A percentile compares a stretch with the other conserved stretches of the same genome.
phyloP scores from a whole-genome alignment of 768 basidiomycete species.

The Leccinum obscurum region DNA sequence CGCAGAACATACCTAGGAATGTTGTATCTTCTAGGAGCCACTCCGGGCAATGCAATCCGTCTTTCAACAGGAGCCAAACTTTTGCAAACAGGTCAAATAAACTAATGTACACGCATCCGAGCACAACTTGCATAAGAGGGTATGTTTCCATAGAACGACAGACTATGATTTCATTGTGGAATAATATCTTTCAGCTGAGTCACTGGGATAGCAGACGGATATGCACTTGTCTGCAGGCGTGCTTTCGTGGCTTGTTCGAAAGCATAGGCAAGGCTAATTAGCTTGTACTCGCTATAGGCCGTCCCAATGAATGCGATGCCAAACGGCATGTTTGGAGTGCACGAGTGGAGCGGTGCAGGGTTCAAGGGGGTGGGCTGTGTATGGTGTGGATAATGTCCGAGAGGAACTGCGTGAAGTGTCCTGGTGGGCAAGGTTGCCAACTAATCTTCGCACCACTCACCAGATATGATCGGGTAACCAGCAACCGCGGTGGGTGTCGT shows the following conservation, averaged over 20 bases:
- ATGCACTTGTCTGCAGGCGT: constrained; percentile 48
- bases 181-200: constrained; percentile 47
- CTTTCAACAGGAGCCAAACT: neutral
- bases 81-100: neutral
- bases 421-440: constrained; percentile 3
- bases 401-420: constrained; percentile 42
- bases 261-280: constrained; percentile 60
- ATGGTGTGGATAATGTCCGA: constrained; percentile 57
- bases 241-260: constrained; percentile 66
- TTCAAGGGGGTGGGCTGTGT: constrained; percentile 40
- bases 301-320: constrained; percentile 64
- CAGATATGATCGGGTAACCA: constrained; percentile 67
- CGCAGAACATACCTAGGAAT: constrained; percentile 59
- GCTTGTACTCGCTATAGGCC: constrained; percentile 56
- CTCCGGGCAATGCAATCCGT: constrained; percentile 9
- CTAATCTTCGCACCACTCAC: constrained; percentile 32
- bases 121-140: neutral
- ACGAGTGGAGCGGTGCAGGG: constrained; percentile 39
- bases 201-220: constrained; percentile 52
- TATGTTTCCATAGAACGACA: constrained; percentile 4
- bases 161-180: constrained; percentile 5
- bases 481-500: constrained; percentile 49
- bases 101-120: constrained; percentile 5
- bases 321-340: constrained; percentile 53
- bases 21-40: constrained; percentile 13